Evolutionary conservation across 345 rosid species (phyloP).

Genomic region (Salix exigua): DNA sequence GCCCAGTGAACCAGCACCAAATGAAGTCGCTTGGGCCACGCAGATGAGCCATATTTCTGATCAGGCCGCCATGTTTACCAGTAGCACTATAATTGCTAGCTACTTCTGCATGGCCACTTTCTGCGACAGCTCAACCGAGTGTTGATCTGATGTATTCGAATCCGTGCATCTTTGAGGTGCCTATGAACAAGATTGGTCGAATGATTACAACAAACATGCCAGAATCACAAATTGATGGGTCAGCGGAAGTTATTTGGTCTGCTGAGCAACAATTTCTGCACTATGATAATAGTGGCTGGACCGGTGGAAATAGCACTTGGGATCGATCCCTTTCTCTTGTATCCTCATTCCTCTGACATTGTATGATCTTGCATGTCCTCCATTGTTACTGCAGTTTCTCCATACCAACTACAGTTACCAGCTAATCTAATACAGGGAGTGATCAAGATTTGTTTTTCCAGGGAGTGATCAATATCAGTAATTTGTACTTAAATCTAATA

Average conservation of each 20-base stretch:
- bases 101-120: constrained; percentile 22
- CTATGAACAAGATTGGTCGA: background rate
- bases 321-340: constrained; percentile 38
- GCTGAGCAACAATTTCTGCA: constrained; percentile 35
- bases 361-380: background rate
- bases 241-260: constrained; percentile 28
- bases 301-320: constrained; percentile 24
- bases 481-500: background rate
- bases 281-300: constrained; percentile 26
- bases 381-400: background rate
- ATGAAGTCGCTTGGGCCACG: constrained; percentile 30
- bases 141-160: constrained; percentile 16
- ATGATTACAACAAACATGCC: constrained; percentile 6
- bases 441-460: background rate
- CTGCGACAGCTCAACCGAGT: constrained; percentile 5
- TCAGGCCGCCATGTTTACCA: constrained; percentile 3
- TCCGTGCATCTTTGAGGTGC: constrained; percentile 12
- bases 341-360: constrained; percentile 35
- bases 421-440: background rate
- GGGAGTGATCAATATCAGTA: background rate
- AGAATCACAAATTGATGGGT: constrained; percentile 25
- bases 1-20: constrained; percentile 20
- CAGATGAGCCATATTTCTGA: constrained; percentile 24
- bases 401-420: background rate
- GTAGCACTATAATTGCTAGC: background rate